Base-by-base conservation (phyloP, 768 basidiomycete genomes). In the Sarcomyxa edulis region DNA sequence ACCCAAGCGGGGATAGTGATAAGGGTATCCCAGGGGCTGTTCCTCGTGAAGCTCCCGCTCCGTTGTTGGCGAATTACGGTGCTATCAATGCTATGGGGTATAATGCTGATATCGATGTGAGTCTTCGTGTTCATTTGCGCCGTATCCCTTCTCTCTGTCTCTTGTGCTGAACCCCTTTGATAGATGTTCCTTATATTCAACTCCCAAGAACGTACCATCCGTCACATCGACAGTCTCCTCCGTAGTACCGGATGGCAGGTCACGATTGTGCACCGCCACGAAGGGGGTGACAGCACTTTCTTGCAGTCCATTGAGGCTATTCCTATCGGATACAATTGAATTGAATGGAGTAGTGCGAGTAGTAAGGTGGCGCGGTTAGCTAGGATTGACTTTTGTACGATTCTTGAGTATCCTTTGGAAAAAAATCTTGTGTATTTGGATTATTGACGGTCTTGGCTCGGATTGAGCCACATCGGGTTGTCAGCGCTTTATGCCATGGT, bases 171-270 rank as follows among this genome's bases (percentile, higher is more conserved):
- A n/a, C 35, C 14, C 2, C 10, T 19, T 16, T 22, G 30, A 11
- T 37, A 71, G 68, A 68, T 71, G 67, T 53, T 68, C 34, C 37
- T 61, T 2, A 32, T 59, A 22, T 65, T 57, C 48, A 68, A 67
- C 37, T 56, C 59, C 2, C 59, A 62, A 33, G 68, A 69, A 38
- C 56, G 69, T 8, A 69, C 65, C 0, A 46, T 61, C 16, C 43
- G 39, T 1, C 59, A 69, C 37, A 50, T 65, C 15, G 45, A 46
- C 1, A 40, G 43, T 8, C 50, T 69, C 5, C 43, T 62, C 4
- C 40, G 39, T 1, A 44, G 39, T 22, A 47, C 58, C 1, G 66
- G 68, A 5, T 69, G 66, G 65, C 53, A 55, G 37, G 21, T 66
- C 7, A 49, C 38, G 1, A 48, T 31, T 2, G 52, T 66, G 7